Percentiles rank a stretch among this genome's conserved stretches.
These are phyloP conservation scores for Lineolata rhizophorae DNA, from an alignment of 495 filamentous ascomycete genomes.

Conservation along the genomic window DNA sequence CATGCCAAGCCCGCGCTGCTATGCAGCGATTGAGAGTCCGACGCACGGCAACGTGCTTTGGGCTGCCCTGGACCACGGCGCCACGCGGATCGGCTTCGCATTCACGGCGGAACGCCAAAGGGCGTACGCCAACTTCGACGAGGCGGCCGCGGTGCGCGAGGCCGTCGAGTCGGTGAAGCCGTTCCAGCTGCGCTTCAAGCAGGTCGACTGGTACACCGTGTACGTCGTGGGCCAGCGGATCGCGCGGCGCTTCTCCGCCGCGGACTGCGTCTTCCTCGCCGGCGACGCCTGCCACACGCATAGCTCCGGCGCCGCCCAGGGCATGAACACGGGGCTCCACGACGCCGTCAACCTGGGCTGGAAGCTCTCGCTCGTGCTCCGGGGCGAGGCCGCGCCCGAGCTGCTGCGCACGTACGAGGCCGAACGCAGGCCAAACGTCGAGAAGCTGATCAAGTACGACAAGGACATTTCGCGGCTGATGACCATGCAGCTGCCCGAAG, in stretches of 20 bases:
- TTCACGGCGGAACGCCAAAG: conserved; percentile 25
- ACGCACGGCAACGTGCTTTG: conserved; percentile 30
- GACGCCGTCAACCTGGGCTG: conserved; percentile 30
- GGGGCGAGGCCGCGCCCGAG: conserved; percentile 13
- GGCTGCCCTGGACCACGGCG: conserved; percentile 26
- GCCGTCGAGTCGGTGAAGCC: conserved; percentile 24
- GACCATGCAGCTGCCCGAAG: conserved; percentile 20
- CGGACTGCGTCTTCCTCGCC: conserved; percentile 24
- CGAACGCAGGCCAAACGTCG: conserved; percentile 21
- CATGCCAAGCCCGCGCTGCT: conserved; percentile 26
- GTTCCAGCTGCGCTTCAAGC: conserved; percentile 22
- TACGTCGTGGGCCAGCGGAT: conserved; percentile 32
- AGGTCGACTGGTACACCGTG: conserved; percentile 35
- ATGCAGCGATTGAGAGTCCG: conserved; percentile 26
- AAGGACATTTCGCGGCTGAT: conserved; percentile 20
- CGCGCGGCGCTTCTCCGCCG: conserved; percentile 21
- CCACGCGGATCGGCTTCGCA: conserved; percentile 29
- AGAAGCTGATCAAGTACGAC: conserved; percentile 24
- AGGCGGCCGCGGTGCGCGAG: conserved; percentile 20
- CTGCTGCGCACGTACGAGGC: conserved; percentile 23
- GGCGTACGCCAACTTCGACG: conserved; percentile 19
- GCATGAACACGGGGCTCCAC: conserved; percentile 31
- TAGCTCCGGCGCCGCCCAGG: conserved; percentile 26
- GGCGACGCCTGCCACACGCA: conserved; percentile 32
- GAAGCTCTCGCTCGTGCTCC: conserved; percentile 25